Evolutionary conservation across 2,329 filamentous ascomycete species (phyloP).

Genomic region (Didymella sp.): DNA sequence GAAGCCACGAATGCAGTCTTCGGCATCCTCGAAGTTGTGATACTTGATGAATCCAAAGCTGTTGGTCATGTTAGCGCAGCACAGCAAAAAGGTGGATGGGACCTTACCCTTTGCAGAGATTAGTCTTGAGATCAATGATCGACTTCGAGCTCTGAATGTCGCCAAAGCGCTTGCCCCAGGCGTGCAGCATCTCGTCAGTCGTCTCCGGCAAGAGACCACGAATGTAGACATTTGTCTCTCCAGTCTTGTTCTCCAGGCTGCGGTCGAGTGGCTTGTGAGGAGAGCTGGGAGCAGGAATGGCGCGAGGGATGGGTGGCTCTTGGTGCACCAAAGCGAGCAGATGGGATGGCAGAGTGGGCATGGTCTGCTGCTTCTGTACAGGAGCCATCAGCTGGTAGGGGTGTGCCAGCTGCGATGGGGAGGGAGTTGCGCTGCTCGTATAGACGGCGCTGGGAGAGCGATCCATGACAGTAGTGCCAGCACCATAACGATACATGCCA

Average conservation of each 20-base stretch:
- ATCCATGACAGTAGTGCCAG: constrained; percentile 57
- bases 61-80: constrained; percentile 14
- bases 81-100: not conserved
- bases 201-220: constrained; percentile 94
- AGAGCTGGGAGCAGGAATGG: constrained; percentile 87
- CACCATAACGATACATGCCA: constrained; percentile 54
- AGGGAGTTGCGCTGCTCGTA: constrained; percentile 57
- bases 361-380: constrained; percentile 46
- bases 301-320: constrained; percentile 83
- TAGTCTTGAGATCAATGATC: constrained; percentile 93
- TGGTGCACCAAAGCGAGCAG: constrained; percentile 61
- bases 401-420: constrained; percentile 56
- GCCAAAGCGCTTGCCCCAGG: constrained; percentile 87
- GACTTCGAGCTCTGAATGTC: constrained; percentile 97
- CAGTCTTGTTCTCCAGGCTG: constrained; percentile 91
- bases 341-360: constrained; percentile 53
- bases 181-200: constrained; percentile 84
- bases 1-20: constrained; percentile 95
- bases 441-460: constrained; percentile 58
- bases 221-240: constrained; percentile 98
- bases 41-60: constrained; percentile 99
- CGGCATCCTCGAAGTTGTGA: constrained; percentile 82
- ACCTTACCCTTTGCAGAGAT: constrained; percentile 89
- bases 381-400: constrained; percentile 53
- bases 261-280: constrained; percentile 90